A percentile compares a stretch with the other conserved stretches of the same genome.
Evolutionary conservation across 1,139 yeast genomes (phyloP).

Genomic region (Yamadazyma trypodendri): DNA sequence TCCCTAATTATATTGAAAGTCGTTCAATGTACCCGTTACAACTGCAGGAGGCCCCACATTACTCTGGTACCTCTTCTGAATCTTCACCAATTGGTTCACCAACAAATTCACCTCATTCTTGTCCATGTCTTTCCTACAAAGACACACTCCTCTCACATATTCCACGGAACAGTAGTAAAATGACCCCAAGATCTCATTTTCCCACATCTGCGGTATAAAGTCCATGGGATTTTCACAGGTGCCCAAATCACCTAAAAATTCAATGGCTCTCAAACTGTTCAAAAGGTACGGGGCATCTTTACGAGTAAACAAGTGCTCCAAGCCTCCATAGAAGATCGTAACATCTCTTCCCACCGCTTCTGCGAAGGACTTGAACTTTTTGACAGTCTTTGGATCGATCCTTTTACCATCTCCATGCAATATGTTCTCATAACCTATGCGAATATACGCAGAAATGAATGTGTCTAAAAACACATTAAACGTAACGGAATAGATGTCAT

Average conservation of each 20-base stretch:
- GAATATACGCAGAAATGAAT: conserved; percentile 45
- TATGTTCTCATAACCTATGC: conserved; percentile 45
- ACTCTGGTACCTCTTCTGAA: conserved; percentile 33
- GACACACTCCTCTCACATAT: conserved; percentile 55
- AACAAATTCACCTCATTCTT: conserved; percentile 29
- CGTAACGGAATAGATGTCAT: conserved; percentile 47
- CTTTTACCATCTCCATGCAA: conserved; percentile 52
- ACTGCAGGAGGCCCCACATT: conserved; percentile 34
- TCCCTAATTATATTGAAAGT: conserved; percentile 28
- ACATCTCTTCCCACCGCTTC: conserved; percentile 59
- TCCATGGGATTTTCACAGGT: conserved; percentile 51
- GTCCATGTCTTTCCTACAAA: conserved; percentile 48
- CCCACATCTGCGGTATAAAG: conserved; percentile 59
- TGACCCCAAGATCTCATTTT: conserved; percentile 48
- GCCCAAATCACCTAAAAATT: conserved; percentile 67
- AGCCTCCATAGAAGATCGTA: conserved; percentile 59
- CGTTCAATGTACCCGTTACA: conserved; percentile 36
- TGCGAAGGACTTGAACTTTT: conserved; percentile 39
- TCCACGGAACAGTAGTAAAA: conserved; percentile 69
- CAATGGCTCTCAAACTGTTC: conserved; percentile 57
- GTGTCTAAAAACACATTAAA: conserved; percentile 43
- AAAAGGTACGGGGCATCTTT: conserved; percentile 52
- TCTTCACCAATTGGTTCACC: conserved; percentile 28
- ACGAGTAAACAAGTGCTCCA: conserved; percentile 50
- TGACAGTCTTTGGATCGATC: conserved; percentile 57